These are phyloP conservation scores for Solanum peruvianum DNA, from an alignment of 257 asterid species.

Conservation along the genomic window DNA sequence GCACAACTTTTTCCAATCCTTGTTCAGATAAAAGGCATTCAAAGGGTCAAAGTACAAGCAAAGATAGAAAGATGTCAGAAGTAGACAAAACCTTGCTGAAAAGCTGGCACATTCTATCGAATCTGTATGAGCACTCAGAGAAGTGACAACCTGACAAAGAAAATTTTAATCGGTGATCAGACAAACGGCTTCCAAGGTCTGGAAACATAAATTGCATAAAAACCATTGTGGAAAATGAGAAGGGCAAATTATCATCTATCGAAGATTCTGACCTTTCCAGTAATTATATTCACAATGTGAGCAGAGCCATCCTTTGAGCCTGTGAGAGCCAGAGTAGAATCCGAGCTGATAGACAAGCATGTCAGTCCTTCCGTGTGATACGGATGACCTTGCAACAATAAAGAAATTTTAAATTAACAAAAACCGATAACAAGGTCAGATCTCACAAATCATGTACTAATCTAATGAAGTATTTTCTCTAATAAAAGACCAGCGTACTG, in stretches of 20 bases:
- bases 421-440: background rate
- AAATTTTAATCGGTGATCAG: background rate
- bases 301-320: conserved; percentile 73
- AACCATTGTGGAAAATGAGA: background rate
- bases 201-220: background rate
- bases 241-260: background rate
- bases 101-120: conserved; percentile 82
- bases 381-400: conserved; percentile 42
- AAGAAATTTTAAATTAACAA: background rate
- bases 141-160: conserved; percentile 57
- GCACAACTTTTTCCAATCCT: background rate
- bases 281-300: conserved; percentile 63
- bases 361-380: conserved; percentile 81
- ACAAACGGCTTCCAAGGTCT: background rate
- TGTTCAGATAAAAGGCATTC: background rate
- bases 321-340: conserved; percentile 67
- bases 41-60: background rate
- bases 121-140: conserved; percentile 62
- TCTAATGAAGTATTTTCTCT: background rate
- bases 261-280: conserved; percentile 45
- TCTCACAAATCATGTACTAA: background rate
- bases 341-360: conserved; percentile 68
- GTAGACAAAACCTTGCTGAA: conserved; percentile 50
- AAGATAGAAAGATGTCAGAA: background rate
- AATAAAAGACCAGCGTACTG: background rate